phyloP scores from a whole-genome alignment of 1,284 basidiomycete genomes.

The Apiotrichum montevideense region DNA sequence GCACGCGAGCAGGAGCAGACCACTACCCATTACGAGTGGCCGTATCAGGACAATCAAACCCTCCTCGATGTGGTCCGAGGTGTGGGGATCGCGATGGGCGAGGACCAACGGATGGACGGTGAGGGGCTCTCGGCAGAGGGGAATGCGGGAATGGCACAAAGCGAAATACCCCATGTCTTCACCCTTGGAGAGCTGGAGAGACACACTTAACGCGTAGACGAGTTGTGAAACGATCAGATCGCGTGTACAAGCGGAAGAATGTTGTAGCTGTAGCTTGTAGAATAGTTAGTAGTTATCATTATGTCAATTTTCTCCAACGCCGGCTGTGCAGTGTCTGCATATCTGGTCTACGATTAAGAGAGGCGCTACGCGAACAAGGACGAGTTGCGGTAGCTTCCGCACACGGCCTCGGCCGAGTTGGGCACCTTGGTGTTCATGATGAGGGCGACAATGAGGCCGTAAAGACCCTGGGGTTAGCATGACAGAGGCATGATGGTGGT shows the following conservation, averaged over 20 bases:
- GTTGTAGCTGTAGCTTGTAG: not conserved
- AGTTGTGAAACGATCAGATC: not conserved
- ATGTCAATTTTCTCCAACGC: not conserved
- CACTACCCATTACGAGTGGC: slow-evolving; percentile 21
- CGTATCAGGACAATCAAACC: slow-evolving; percentile 28
- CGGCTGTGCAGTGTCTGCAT: slow-evolving; percentile 6
- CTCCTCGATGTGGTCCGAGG: slow-evolving; percentile 32
- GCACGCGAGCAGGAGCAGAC: slow-evolving; percentile 8
- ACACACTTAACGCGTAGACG: not conserved
- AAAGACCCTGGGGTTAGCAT: slow-evolving; percentile 43
- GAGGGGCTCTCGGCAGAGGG: no score
- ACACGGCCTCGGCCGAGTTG: slow-evolving; percentile 14
- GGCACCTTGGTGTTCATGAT: slow-evolving; percentile 50
- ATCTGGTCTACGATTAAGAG: not conserved
- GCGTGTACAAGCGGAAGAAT: no score
- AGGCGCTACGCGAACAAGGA: not conserved
- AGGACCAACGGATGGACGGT: not conserved
- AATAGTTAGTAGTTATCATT: not conserved
- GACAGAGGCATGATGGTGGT: not conserved
- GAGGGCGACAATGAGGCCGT: slow-evolving; percentile 54
- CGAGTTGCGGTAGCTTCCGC: slow-evolving; percentile 4
- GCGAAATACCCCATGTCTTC: slow-evolving; percentile 15
- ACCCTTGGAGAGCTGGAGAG: slow-evolving; percentile 8
- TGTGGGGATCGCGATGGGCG: not conserved
- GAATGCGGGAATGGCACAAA: not conserved